Evolutionary conservation across 2,329 filamentous ascomycete species (phyloP).

Genomic region (Colletotrichum magnum): DNA sequence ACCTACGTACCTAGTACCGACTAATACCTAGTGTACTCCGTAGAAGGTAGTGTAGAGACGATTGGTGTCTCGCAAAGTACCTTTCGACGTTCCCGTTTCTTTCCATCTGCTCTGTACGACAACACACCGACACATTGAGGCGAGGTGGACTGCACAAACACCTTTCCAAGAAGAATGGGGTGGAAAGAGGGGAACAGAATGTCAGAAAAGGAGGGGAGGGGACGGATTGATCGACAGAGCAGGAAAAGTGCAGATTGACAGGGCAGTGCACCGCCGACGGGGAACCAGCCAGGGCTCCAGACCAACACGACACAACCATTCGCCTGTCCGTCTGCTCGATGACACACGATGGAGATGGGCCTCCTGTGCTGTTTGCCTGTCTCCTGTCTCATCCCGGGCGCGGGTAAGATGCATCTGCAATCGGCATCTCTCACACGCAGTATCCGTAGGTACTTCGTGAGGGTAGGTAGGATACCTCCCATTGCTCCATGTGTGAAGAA

Average conservation of each 20-base stretch:
- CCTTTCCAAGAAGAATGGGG: too few relatives aligned
- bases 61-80: not conserved
- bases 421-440: constrained; percentile 10
- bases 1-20: not conserved
- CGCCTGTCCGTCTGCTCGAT: constrained; percentile 2
- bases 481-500: too few relatives aligned
- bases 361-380: too few relatives aligned
- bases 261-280: not conserved
- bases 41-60: not conserved
- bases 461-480: too few relatives aligned
- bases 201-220: not conserved
- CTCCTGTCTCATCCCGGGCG: too few relatives aligned
- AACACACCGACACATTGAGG: too few relatives aligned
- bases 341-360: constrained; percentile 17
- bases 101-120: too few relatives aligned
- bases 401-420: not conserved
- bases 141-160: too few relatives aligned
- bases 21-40: too few relatives aligned
- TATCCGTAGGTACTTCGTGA: not conserved
- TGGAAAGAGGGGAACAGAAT: not conserved
- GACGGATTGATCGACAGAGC: constrained; percentile 8
- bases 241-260: not conserved
- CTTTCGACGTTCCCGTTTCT: too few relatives aligned
- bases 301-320: constrained; percentile 10
- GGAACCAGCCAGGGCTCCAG: not conserved